Base-by-base conservation (phyloP, 1,139 yeast species). In the Nematodospora anomalae region DNA sequence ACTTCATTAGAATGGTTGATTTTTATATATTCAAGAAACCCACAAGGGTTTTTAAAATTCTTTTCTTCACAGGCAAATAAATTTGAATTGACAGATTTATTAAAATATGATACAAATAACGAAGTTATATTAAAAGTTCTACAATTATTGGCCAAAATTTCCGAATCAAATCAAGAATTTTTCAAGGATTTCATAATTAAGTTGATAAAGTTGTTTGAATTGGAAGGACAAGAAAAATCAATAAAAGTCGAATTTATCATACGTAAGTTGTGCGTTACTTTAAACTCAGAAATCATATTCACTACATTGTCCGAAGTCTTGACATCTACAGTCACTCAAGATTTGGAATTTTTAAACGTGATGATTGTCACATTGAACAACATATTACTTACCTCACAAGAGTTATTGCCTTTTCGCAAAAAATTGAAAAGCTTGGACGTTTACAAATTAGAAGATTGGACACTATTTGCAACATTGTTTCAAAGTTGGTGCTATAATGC, bases 401-500 rank as follows among this genome's bases (percentile, higher is more conserved):
- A 92, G 52, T 67, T 94, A 35, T 64, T 79, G 0, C 71, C 72
- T 1, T 70, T 92, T 47, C 74, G 98, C 35, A 79, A 77, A 44
- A 78, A 85, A 51, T 65, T 92, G 35, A 79, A 69, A 43, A 65
- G 55, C 35, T 57, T 73, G 29, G 77, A 71, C 37, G 57, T 62
- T 3, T 69, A 72, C 37, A 67, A 66, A 38, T 42, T 62, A 6
- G 85, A 81, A 32, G 96, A 89, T 40, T 80, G 84, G 70, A 61
- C 72, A 21, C 68, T 90, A 35, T 94, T 94, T 58, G 75, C 86
- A 12, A 71, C 83, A 0, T 67, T 94, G 38, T 94, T 92, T 62
- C 81, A 78, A 52, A 82, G 95, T 40, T 94, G 98, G 98, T 83
- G 96, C 50, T 85, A 85, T 47, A 90, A 89, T 55, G 81, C 96